phyloP scores from a whole-genome alignment of 345 rosid genomes.

The Pugionium dolabratum region DNA sequence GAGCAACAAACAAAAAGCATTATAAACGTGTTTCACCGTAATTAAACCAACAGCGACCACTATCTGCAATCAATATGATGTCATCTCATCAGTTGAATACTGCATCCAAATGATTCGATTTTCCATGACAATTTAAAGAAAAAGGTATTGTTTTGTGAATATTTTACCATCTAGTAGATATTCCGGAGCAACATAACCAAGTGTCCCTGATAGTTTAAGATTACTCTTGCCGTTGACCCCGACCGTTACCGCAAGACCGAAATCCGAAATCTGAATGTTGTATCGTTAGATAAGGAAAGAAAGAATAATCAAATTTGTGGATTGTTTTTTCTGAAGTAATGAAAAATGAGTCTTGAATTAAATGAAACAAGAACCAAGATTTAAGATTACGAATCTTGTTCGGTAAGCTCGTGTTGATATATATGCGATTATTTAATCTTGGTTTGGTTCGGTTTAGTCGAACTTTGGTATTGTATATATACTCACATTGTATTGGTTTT shows the following conservation, averaged over 20 bases:
- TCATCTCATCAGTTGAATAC: slow-evolving; percentile 30
- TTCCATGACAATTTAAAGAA: neutral
- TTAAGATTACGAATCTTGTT: neutral
- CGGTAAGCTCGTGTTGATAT: slow-evolving; percentile 6
- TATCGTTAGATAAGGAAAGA: neutral
- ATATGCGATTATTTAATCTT: no score
- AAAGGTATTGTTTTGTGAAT: neutral
- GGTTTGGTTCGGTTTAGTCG: no score
- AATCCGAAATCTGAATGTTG: slow-evolving; percentile 81
- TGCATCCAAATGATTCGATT: slow-evolving; percentile 1
- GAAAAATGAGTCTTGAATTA: slow-evolving; percentile 18
- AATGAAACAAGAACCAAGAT: slow-evolving; percentile 16
- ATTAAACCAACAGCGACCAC: neutral
- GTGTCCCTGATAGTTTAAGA: slow-evolving; percentile 89
- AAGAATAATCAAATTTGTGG: neutral
- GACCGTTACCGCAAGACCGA: slow-evolving; percentile 86
- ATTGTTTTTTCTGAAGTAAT: slow-evolving; percentile 5
- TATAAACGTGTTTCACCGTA: neutral
- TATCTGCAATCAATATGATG: slow-evolving; percentile 11
- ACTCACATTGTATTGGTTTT: no score
- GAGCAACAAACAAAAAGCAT: neutral
- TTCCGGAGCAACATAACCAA: slow-evolving; percentile 96
- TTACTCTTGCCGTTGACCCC: slow-evolving; percentile 60
- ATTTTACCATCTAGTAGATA: slow-evolving; percentile 77
- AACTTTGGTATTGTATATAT: no score